Evolutionary conservation across 2,329 filamentous ascomycete species (phyloP).

Genomic region (Clarireedia monteithiana): DNA sequence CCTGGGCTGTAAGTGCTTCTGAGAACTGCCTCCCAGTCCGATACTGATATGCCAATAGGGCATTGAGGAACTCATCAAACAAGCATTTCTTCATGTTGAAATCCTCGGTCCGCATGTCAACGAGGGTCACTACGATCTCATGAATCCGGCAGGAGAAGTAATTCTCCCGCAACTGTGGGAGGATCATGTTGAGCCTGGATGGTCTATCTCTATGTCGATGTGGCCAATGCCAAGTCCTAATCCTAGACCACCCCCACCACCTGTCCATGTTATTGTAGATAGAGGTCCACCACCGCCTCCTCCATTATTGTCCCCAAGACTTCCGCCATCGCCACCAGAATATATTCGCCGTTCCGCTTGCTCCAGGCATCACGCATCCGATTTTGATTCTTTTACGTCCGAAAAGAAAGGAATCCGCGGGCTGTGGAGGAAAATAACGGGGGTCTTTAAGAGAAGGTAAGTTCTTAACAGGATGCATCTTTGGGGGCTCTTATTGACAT

Average conservation of each 20-base stretch:
- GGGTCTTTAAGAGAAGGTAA: neutral
- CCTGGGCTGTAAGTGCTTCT: conserved; percentile 60
- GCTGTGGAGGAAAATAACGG: neutral
- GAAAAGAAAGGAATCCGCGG: neutral
- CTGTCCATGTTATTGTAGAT: conserved; percentile 2
- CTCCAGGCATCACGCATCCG: neutral
- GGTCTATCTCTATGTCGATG: conserved; percentile 61
- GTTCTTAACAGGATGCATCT: neutral
- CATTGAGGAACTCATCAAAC: conserved; percentile 79
- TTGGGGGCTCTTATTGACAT: neutral
- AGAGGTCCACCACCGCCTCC: neutral
- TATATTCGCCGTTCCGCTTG: neutral
- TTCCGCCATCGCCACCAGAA: neutral
- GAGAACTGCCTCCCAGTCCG: neutral
- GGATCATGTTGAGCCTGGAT: conserved; percentile 70
- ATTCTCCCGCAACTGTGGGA: conserved; percentile 79
- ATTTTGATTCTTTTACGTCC: neutral
- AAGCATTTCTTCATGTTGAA: conserved; percentile 75
- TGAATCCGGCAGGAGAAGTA: conserved; percentile 73
- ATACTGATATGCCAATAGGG: conserved; percentile 45
- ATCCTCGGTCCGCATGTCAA: conserved; percentile 68
- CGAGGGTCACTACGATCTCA: conserved; percentile 71
- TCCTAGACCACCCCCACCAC: conserved; percentile 41
- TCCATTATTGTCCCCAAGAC: neutral
- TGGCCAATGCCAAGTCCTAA: conserved; percentile 56